A percentile compares a stretch with the other conserved stretches of the same genome.
phyloP scores from a whole-genome alignment of 1,284 basidiomycete genomes.

The Melanopsichium pennsylvanicum region DNA sequence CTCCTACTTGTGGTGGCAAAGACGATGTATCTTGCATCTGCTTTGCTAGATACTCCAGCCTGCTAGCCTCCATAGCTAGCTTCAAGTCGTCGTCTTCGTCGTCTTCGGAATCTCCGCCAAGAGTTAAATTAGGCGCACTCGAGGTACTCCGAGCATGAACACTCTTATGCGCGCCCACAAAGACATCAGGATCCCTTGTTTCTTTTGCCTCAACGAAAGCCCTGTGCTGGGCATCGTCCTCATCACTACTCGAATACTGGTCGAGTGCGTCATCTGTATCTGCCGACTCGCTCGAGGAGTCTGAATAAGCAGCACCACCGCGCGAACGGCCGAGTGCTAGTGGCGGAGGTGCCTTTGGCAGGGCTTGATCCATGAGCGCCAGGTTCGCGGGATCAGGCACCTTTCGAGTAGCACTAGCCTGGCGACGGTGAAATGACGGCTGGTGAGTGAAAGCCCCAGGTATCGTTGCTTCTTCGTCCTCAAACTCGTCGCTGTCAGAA shows the following conservation, averaged over 20 bases:
- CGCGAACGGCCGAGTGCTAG: constrained; percentile 44
- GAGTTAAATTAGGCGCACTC: constrained; percentile 20
- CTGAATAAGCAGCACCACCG: constrained; percentile 49
- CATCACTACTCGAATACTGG: constrained; percentile 38
- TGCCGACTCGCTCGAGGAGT: constrained; percentile 43
- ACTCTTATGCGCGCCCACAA: constrained; percentile 15
- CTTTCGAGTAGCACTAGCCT: constrained; percentile 3
- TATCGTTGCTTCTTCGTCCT: constrained; percentile 24
- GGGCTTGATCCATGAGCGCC: constrained; percentile 23
- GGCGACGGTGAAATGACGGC: background rate
- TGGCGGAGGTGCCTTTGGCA: constrained; percentile 48
- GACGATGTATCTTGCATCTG: no score
- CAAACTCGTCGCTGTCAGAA: constrained; percentile 23
- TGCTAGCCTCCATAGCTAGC: no score
- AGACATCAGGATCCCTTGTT: no score
- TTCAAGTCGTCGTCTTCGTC: no score
- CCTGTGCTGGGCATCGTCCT: constrained; percentile 33
- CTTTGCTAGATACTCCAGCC: no score
- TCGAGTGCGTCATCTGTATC: constrained; percentile 36
- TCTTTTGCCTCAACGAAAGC: constrained; percentile 28
- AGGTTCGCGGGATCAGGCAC: constrained; percentile 31
- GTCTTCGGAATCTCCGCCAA: background rate
- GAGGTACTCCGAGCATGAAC: constrained; percentile 28
- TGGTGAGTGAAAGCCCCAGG: constrained; percentile 18
- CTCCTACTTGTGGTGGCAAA: no score